Base-by-base conservation (phyloP, 2,329 filamentous ascomycete genomes). In the Blastomyces percursus region DNA sequence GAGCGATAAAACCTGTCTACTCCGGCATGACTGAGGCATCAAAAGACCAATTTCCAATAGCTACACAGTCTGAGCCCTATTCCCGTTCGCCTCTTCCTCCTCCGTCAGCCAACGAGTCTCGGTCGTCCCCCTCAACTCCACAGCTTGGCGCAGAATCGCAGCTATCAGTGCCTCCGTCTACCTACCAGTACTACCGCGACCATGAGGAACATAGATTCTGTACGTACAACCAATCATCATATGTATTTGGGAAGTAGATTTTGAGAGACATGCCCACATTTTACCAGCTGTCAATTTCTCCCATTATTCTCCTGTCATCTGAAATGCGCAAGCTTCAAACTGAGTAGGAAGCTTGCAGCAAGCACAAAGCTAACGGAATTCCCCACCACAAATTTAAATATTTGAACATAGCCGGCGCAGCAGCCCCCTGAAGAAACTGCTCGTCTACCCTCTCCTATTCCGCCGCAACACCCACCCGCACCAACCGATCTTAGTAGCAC, bases 371-470 rank as follows among this genome's bases (percentile, higher is more conserved):
- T 59, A 59, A 59, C 30, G 3, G 19, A 40, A 59, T 48, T 59
- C 40, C 27, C 57, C 57, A 59, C 57, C 42, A 35, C 50, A 48
- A 42, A 42, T n/a, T 21, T 32, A 21, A 59, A 46, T 46, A 48
- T 42, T 46, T 27, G n/a, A 55, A n/a, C 8, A 14, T 59, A 59
- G 57, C 42, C 57, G 24, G 8, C 27, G 24, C 57, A 59, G 16
- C 57, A 48, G 14, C 42, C 50, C 27, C 57, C 57, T 35, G 57
- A 59, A 59, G 57, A 59, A 59, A 27, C 57, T 59, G 27, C 8
- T 14, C 59, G 27, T 27, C 64, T 72, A 65, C 57, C 32, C n/a
- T 11, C 55, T 30, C 8, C 38, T 46, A 42, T n/a, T 42, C 54
- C 21, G 1, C n/a, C 35, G n/a, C 54, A 57, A 42, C 21, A 57